Conservation (phyloP, 768 basidiomycete species). For the Pulveroboletus sp. region DNA sequence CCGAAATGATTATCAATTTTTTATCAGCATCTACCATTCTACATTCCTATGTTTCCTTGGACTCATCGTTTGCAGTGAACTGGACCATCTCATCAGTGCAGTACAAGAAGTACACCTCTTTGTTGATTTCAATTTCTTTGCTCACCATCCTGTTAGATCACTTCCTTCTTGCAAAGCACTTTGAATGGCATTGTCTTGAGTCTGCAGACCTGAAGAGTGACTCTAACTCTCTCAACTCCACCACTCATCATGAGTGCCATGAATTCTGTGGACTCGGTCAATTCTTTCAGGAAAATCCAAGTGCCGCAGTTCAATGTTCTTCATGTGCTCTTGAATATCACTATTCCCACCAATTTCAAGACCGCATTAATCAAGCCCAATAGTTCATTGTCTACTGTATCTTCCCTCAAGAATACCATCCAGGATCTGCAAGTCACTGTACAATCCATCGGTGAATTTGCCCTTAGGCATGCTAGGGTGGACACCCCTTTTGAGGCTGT, state of each 20-base stretch:
- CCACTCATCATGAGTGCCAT: constrained; percentile 62
- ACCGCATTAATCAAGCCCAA: constrained; percentile 74
- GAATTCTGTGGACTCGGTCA: constrained; percentile 67
- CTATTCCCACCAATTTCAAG: constrained; percentile 74
- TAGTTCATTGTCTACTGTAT: constrained; percentile 70
- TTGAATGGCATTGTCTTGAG: constrained; percentile 58
- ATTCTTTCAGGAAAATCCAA: constrained; percentile 65
- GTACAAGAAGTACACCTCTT: constrained; percentile 69
- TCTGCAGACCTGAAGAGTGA: constrained; percentile 76
- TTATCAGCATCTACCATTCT: constrained; percentile 88
- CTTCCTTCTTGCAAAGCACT: constrained; percentile 57
- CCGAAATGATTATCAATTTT: constrained; percentile 85
- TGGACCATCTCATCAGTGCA: constrained; percentile 76
- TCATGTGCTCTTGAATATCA: constrained; percentile 67
- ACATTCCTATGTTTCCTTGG: constrained; percentile 93
- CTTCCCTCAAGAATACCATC: constrained; percentile 65
- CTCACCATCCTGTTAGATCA: constrained; percentile 50
- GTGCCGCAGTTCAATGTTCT: constrained; percentile 73
- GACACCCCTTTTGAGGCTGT: constrained; percentile 84
- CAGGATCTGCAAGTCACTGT: constrained; percentile 55
- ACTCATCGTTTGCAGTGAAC: constrained; percentile 75
- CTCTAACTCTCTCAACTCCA: constrained; percentile 62
- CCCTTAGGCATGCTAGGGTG: constrained; percentile 43
- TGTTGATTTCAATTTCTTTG: background rate
- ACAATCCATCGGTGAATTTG: background rate